A percentile compares a stretch with the other conserved stretches of the same genome.
Evolutionary conservation across 1,284 basidiomycete species (phyloP).

Genomic region (Heliocybe sulcata): DNA sequence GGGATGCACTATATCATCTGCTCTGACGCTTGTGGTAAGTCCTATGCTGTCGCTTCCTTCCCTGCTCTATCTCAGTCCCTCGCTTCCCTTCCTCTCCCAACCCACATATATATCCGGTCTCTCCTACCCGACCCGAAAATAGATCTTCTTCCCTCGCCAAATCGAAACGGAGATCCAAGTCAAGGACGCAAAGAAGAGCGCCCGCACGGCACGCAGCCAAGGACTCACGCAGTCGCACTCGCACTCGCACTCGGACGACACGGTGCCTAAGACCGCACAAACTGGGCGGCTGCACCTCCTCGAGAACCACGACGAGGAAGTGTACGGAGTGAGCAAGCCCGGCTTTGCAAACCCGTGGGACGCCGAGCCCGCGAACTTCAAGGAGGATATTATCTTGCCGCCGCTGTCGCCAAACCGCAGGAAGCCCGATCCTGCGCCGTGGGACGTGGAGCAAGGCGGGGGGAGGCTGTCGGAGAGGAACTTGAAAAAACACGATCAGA

Average conservation of each 20-base stretch:
- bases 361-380: not conserved
- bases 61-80: not conserved
- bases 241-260: not conserved
- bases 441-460: not conserved
- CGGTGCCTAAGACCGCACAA: too few relatives aligned
- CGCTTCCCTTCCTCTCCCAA: not conserved
- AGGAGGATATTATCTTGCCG: not conserved
- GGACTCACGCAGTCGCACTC: not conserved
- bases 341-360: not conserved
- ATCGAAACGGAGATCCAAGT: conserved; percentile 51
- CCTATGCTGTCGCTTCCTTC: not conserved
- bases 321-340: not conserved
- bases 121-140: not conserved
- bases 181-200: conserved; percentile 33
- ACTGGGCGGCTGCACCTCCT: not conserved
- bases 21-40: conserved; percentile 65
- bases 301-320: not conserved
- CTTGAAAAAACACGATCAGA: conserved; percentile 24
- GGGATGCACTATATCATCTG: conserved; percentile 60
- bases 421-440: not conserved
- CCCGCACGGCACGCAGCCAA: conserved; percentile 10
- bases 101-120: not conserved
- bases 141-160: conserved; percentile 78
- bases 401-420: not conserved
- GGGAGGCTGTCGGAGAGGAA: conserved; percentile 26